Evolutionary conservation across 768 basidiomycete species (phyloP), one percentile per base, ranked within the genome.

Genomic region (Lepiota subincarnata): DNA sequence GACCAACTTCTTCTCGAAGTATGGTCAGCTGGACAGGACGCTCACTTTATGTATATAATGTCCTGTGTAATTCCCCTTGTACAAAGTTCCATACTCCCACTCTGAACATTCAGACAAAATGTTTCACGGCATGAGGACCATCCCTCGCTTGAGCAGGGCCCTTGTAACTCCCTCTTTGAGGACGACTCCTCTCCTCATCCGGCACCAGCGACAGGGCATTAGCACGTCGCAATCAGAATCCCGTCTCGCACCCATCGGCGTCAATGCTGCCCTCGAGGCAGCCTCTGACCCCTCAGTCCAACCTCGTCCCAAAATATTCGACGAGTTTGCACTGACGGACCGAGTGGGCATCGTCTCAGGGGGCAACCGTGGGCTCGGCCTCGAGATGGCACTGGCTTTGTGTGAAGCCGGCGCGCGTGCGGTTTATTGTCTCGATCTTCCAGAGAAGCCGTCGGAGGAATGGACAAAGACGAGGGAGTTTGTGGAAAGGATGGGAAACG

Each of bases 341-440:
- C 76, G 81, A 1, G 82, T 85, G 3, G 81, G 73, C 7, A 72
- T 86, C 39, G 81, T 87, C 24, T 81, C 84, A 0, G 85, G 85
- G 4, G 84, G 76, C 0, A 81, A 84, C 56, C 70, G 84, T 28
- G 85, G 89, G 0, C 77, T 92, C 13, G 90, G 90, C 2, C 80
- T 92, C n/a, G 90, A 92, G 70, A 86, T 87, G 84, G 87, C 87
- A 34, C 70, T 90, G 50, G 81, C 83, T 3, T 70, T 91, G 38
- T 78, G 79, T 39, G 89, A 91, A 69, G 84, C 81, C 12, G 89
- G 89, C 31, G 86, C 85, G 5, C 75, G 79, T 6, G 83, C 74
- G 0, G 74, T 88, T 14, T 88, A 89, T 66, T 87, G 85, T 63
- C 68, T 87, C 11, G 87, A 89, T 64, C 71, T 88, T 8, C 78